Conservation (phyloP, 2,329 filamentous ascomycete species). For the Torrubiella hemipterigena region DNA sequence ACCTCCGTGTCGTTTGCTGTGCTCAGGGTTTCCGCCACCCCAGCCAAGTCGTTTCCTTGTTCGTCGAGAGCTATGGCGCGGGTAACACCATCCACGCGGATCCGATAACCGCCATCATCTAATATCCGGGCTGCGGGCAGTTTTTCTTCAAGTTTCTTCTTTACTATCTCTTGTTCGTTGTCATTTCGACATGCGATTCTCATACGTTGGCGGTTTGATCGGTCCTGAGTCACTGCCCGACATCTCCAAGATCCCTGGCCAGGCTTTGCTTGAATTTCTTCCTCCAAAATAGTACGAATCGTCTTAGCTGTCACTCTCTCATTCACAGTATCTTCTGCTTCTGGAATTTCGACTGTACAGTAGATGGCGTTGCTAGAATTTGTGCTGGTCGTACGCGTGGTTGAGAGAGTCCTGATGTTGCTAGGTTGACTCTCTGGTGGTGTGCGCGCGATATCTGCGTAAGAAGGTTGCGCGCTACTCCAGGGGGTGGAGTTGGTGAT, state of each 20-base stretch:
- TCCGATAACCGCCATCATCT: slow-evolving; percentile 12
- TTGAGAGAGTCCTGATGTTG: background rate
- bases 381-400: background rate
- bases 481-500: background rate
- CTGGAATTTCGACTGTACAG: background rate
- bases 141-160: slow-evolving; percentile 9
- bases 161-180: slow-evolving; percentile 10
- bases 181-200: slow-evolving; percentile 11
- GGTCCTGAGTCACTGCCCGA: background rate
- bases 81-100: slow-evolving; percentile 13
- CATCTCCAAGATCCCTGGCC: background rate
- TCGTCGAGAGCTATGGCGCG: slow-evolving; percentile 11
- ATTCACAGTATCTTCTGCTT: background rate
- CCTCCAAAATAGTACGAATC: background rate
- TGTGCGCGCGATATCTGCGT: background rate
- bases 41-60: slow-evolving; percentile 6
- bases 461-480: background rate
- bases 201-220: slow-evolving; percentile 1
- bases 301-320: background rate
- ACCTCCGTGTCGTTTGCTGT: slow-evolving; percentile 13
- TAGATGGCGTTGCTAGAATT: background rate
- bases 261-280: background rate
- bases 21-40: slow-evolving; percentile 9
- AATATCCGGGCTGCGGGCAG: slow-evolving; percentile 9
- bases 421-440: background rate